These are phyloP conservation scores for Puccinia novopanici DNA, from an alignment of 1,284 basidiomycete genomes.

Conservation along the genomic window DNA sequence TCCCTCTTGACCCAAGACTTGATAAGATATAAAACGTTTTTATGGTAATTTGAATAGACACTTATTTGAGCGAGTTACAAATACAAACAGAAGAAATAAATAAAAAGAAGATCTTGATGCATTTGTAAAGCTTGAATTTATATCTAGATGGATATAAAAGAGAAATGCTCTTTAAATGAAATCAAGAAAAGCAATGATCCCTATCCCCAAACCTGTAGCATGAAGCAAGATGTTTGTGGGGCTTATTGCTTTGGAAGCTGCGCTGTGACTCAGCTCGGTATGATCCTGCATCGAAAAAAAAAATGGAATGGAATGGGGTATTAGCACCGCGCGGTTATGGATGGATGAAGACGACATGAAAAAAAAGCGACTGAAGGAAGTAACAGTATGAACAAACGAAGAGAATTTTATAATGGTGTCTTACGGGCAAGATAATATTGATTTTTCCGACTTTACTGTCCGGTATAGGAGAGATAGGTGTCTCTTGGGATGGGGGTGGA, in stretches of 20 bases:
- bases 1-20: no score
- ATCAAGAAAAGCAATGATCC: not conserved
- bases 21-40: no score
- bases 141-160: no score
- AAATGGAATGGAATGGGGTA: not conserved
- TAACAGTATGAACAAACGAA: no score
- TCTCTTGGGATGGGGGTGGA: not conserved
- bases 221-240: not conserved
- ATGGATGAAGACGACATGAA: not conserved
- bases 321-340: no score
- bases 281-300: not conserved
- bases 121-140: no score
- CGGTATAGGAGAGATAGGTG: not conserved
- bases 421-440: conserved; percentile 20
- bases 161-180: no score
- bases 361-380: not conserved
- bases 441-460: conserved; percentile 4
- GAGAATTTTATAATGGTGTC: not conserved
- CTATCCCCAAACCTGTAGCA: not conserved
- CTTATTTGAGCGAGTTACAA: no score
- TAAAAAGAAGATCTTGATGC: no score
- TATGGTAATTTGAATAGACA: no score
- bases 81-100: no score
- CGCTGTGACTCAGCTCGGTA: not conserved
- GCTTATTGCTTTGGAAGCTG: not conserved